Conservation (phyloP, 805 yeast species). For the Nakazawaea holstii region DNA sequence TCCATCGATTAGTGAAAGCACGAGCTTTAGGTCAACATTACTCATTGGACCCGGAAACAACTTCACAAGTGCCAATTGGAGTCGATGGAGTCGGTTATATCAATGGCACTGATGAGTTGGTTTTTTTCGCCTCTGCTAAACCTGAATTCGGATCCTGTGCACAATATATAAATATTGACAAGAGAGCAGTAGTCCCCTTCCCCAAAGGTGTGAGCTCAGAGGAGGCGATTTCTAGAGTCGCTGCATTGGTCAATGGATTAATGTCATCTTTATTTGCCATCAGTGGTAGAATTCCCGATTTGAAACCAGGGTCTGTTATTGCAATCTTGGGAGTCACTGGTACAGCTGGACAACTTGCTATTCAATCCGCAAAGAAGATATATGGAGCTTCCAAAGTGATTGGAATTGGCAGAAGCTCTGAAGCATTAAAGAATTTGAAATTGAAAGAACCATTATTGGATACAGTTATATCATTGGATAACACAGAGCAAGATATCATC, state of each 20-base stretch:
- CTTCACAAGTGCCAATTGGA: background rate
- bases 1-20: slow-evolving; percentile 1
- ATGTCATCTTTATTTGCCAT: background rate
- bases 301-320: background rate
- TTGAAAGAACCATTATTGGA: slow-evolving; percentile 1
- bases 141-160: slow-evolving; percentile 2
- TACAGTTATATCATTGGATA: background rate
- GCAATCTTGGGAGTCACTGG: slow-evolving; percentile 3
- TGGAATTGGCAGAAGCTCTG: background rate
- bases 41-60: background rate
- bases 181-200: background rate
- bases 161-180: background rate
- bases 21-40: slow-evolving; percentile 2
- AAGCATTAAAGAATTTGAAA: background rate
- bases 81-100: slow-evolving; percentile 1
- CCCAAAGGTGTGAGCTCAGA: background rate
- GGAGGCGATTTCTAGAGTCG: background rate
- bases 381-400: slow-evolving; percentile 1
- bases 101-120: background rate
- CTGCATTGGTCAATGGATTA: background rate
- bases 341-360: slow-evolving; percentile 1
- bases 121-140: background rate
- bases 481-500: background rate
- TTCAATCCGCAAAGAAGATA: background rate
- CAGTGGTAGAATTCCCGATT: background rate